Evolutionary conservation across 208 protist genomes (phyloP).

Genomic region (Leishmania arabica): DNA sequence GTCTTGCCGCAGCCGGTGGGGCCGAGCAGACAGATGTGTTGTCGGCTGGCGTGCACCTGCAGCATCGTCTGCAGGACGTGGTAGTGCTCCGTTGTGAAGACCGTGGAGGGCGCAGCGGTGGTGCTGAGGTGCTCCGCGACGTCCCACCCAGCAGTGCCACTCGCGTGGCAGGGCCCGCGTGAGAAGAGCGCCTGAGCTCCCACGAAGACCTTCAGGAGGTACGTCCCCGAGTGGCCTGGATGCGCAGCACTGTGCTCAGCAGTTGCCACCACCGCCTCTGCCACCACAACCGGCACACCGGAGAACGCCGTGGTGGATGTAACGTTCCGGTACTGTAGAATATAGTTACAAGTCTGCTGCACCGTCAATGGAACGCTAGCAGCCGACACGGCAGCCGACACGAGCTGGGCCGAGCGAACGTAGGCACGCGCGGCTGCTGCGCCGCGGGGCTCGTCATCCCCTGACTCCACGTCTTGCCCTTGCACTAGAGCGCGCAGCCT

Average conservation of each 20-base stretch:
- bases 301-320: slow-evolving; percentile 23
- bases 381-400: slow-evolving; percentile 5
- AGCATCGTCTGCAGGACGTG: slow-evolving; percentile 79
- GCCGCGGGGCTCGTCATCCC: slow-evolving; percentile 12
- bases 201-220: slow-evolving; percentile 54
- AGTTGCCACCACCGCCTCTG: slow-evolving; percentile 60
- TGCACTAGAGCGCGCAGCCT: slow-evolving; percentile 22
- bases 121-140: slow-evolving; percentile 21
- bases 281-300: slow-evolving; percentile 39
- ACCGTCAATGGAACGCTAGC: slow-evolving; percentile 20
- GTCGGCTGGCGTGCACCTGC: slow-evolving; percentile 65
- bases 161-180: not conserved
- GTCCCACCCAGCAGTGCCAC: slow-evolving; percentile 1
- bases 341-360: slow-evolving; percentile 61
- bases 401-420: slow-evolving; percentile 35
- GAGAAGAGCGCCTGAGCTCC: slow-evolving; percentile 35
- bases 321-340: slow-evolving; percentile 22
- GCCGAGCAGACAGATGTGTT: slow-evolving; percentile 88
- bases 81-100: slow-evolving; percentile 67
- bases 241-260: slow-evolving; percentile 25
- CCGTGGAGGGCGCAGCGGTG: slow-evolving; percentile 32
- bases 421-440: slow-evolving; percentile 25
- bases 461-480: slow-evolving; percentile 5
- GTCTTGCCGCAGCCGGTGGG: slow-evolving; percentile 92
- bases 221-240: slow-evolving; percentile 38